Conservation (phyloP, 2,329 filamentous ascomycete species). For the Lachnellula willkommii region DNA sequence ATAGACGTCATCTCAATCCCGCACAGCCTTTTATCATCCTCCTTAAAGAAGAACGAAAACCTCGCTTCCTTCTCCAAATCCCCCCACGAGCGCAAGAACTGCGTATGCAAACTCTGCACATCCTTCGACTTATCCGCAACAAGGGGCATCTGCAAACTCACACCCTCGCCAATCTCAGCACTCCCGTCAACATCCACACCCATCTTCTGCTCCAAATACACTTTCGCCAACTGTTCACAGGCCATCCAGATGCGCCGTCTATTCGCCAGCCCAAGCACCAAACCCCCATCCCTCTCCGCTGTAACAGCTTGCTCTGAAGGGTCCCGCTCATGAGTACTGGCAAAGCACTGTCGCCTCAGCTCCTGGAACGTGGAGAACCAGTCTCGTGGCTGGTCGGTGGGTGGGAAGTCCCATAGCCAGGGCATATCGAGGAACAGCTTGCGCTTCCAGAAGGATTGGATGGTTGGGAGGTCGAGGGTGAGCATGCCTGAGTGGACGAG, state of each 20-base stretch:
- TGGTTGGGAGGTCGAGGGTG: neutral
- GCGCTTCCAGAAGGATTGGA: slow-evolving; percentile 13
- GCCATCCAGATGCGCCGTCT: slow-evolving; percentile 4
- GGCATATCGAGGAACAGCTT: slow-evolving; percentile 14
- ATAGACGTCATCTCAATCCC: slow-evolving; percentile 1
- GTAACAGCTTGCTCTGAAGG: neutral
- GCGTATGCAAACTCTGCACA: neutral
- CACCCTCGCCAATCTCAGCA: neutral
- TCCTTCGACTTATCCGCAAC: slow-evolving; percentile 5
- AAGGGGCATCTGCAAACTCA: slow-evolving; percentile 9
- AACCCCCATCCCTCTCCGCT: neutral
- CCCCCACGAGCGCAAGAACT: slow-evolving; percentile 3
- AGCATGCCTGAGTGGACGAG: slow-evolving; percentile 9
- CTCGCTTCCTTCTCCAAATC: slow-evolving; percentile 3
- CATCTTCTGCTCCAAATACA: neutral
- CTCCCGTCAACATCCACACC: neutral
- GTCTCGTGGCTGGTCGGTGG: slow-evolving; percentile 1
- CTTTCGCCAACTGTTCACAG: neutral
- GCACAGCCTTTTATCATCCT: slow-evolving; percentile 2
- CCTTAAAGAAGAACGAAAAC: slow-evolving; percentile 8
- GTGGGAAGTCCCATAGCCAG: slow-evolving; percentile 14
- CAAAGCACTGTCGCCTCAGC: slow-evolving; percentile 10
- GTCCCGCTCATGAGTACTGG: slow-evolving; percentile 5
- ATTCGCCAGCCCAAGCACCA: slow-evolving; percentile 5
- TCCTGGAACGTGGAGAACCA: slow-evolving; percentile 13